Evolutionary conservation across 2,329 filamentous ascomycete species (phyloP).

Genomic region (Talaromyces sp.): DNA sequence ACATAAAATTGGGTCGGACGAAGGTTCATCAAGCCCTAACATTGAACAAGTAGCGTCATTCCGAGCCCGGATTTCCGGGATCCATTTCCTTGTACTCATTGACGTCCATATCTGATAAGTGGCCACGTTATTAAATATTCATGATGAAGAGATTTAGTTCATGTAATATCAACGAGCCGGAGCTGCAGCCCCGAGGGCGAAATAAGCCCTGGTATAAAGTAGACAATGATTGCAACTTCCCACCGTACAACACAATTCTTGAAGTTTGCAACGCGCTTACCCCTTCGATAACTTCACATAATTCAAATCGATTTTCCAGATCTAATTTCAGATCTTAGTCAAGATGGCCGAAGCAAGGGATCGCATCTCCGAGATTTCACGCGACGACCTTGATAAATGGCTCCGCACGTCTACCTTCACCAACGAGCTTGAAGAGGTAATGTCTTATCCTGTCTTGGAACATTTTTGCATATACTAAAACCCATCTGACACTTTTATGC

Average conservation of each 20-base stretch:
- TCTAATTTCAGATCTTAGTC: too few relatives aligned
- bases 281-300: background rate
- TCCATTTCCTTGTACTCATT: background rate
- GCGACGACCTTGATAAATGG: conserved; percentile 20
- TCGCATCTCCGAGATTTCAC: conserved; percentile 20
- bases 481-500: background rate
- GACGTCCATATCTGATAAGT: background rate
- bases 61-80: background rate
- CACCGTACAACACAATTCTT: background rate
- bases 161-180: background rate
- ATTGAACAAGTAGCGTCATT: background rate
- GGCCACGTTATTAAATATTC: background rate
- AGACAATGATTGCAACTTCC: background rate
- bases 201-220: background rate
- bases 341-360: background rate
- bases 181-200: background rate
- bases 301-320: background rate
- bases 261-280: background rate
- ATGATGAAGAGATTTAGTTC: background rate
- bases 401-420: conserved; percentile 17
- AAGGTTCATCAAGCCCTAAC: background rate
- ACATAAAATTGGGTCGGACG: background rate
- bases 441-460: too few relatives aligned
- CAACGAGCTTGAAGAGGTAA: conserved; percentile 21
- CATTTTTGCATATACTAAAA: background rate